Evolutionary conservation across 2,329 filamentous ascomycete species (phyloP).

Genomic region (Nothomitra cinnamomea): DNA sequence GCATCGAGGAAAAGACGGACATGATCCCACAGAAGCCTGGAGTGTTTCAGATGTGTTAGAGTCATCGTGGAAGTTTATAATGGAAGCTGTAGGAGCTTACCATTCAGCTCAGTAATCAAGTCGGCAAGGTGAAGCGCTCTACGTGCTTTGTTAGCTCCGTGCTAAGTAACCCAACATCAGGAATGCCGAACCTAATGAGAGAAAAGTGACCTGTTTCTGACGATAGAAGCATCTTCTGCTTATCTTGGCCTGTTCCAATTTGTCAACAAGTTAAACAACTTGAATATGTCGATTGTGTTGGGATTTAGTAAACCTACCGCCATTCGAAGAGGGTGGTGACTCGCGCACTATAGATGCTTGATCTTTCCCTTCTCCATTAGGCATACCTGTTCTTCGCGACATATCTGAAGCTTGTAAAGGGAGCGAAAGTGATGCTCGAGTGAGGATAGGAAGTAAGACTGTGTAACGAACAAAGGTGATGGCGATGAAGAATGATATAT

Average conservation of each 20-base stretch:
- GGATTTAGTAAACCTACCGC: background rate
- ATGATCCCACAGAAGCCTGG: conserved; percentile 74
- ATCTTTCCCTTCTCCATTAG: conserved; percentile 4
- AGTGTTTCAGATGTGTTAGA: background rate
- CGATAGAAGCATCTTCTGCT: conserved; percentile 31
- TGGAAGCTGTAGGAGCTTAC: conserved; percentile 24
- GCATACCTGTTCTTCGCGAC: conserved; percentile 13
- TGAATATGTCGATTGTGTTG: background rate
- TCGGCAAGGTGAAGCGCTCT: conserved; percentile 58
- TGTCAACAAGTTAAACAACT: background rate
- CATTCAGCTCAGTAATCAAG: conserved; percentile 68
- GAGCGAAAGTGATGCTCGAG: background rate
- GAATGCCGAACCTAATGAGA: conserved; percentile 26
- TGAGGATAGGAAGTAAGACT: background rate
- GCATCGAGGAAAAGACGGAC: conserved; percentile 88
- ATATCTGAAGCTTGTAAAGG: conserved; percentile 6
- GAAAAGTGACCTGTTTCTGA: conserved; percentile 32
- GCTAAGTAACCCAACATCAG: background rate
- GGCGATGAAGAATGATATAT: background rate
- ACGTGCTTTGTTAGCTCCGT: conserved; percentile 9
- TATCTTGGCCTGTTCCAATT: conserved; percentile 23
- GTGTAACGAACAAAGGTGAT: background rate
- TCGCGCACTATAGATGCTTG: background rate
- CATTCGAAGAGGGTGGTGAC: background rate
- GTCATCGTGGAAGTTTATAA: background rate